Evolutionary conservation across 2,329 filamentous ascomycete species (phyloP).

Genomic region (Ascochyta lentis): DNA sequence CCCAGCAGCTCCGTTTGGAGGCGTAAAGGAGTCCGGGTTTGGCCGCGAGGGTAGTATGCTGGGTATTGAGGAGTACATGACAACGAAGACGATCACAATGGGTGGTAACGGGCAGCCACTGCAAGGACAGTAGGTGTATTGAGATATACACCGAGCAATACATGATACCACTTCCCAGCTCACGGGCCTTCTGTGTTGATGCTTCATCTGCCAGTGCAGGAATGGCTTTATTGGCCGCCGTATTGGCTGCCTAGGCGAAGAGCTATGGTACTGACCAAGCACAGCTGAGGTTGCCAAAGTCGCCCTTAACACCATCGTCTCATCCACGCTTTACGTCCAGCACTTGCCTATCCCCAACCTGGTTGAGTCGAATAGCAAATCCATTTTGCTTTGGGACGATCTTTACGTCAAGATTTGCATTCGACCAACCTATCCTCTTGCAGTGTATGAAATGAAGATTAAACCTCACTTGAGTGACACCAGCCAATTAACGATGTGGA

Average conservation of each 20-base stretch:
- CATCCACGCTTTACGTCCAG: neutral
- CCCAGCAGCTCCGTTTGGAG: conserved; percentile 56
- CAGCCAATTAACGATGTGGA: no score
- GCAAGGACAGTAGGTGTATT: conserved; percentile 49
- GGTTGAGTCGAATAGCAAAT: no score
- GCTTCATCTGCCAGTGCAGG: neutral
- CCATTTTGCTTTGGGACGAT: no score
- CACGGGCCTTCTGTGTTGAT: neutral
- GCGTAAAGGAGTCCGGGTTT: conserved; percentile 59
- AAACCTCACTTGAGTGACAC: no score
- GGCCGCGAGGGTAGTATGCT: conserved; percentile 59
- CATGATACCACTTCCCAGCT: neutral
- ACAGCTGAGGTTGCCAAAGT: neutral
- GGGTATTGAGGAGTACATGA: conserved; percentile 58
- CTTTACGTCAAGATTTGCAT: no score
- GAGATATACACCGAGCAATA: neutral
- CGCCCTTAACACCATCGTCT: neutral
- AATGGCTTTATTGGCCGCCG: neutral
- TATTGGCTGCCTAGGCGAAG: neutral
- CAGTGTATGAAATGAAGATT: no score
- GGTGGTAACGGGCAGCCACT: conserved; percentile 68
- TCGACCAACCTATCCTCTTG: no score
- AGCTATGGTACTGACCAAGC: neutral
- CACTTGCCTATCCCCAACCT: neutral
- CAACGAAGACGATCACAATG: conserved; percentile 59